Conservation (phyloP, 2,329 filamentous ascomycete genomes). For the Pseudopithomyces maydicus region DNA sequence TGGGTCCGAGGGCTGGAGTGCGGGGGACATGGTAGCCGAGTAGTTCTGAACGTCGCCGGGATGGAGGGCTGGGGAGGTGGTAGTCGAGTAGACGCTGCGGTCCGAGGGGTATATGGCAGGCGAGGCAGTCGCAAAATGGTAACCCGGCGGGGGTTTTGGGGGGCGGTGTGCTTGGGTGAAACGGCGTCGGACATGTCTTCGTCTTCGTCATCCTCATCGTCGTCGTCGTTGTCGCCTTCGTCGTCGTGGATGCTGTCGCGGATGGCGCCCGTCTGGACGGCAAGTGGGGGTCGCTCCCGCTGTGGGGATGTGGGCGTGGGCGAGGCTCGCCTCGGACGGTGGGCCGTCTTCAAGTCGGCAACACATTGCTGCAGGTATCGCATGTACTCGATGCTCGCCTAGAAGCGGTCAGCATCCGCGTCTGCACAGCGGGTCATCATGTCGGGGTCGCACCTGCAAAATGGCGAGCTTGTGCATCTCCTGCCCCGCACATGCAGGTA, state of each 20-base stretch:
- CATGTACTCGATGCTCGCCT: conserved; percentile 97
- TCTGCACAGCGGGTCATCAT: background rate
- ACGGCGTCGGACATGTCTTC: conserved; percentile 47
- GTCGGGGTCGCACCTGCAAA: conserved; percentile 69
- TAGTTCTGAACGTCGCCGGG: conserved; percentile 53
- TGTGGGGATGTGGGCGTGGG: conserved; percentile 34
- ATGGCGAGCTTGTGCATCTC: conserved; percentile 99
- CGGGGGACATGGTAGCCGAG: conserved; percentile 50
- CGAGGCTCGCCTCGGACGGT: conserved; percentile 32
- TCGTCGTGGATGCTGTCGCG: conserved; percentile 51
- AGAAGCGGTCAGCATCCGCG: conserved; percentile 9
- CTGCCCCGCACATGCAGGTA: conserved; percentile 87
- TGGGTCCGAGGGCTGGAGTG: conserved; percentile 49
- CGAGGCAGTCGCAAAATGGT: conserved; percentile 36
- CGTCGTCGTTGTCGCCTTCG: conserved; percentile 52
- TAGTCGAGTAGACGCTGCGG: conserved; percentile 42
- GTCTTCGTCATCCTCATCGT: conserved; percentile 55
- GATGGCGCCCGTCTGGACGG: conserved; percentile 10
- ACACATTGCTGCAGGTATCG: conserved; percentile 92
- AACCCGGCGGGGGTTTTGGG: conserved; percentile 20
- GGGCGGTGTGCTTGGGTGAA: conserved; percentile 30
- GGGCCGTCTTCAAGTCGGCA: conserved; percentile 68
- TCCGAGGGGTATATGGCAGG: conserved; percentile 46
- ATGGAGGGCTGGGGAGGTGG: conserved; percentile 46
- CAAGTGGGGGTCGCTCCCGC: conserved; percentile 26